Evolutionary conservation across 257 asterid species (phyloP), one percentile per base, ranked within the genome.

Genomic region (Agastache rugosa): DNA sequence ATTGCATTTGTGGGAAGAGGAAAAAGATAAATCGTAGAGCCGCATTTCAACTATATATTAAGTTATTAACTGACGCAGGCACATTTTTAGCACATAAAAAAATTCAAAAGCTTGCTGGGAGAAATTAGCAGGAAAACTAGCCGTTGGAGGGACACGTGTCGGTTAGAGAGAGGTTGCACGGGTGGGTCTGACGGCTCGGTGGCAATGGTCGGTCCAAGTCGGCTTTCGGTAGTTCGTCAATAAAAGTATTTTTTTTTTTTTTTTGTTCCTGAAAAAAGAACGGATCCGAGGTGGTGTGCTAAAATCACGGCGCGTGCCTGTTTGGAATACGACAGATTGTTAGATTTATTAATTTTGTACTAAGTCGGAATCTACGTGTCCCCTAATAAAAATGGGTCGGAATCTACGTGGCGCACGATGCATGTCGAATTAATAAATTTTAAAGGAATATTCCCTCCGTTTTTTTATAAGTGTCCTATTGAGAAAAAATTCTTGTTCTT

Each of bases 121-220:
- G 84, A 80, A 47, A n/a, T n/a, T n/a, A 50, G 11, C 44, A 37
- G 47, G 10, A 77, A 50, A 75, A 85, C 68, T 87, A 85, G 86
- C 89, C 88, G 92, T 87, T 87, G 65, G 5, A 0, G 1, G 71
- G 75, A 69, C 85, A 84, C 86, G 91, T 79, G 91, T 50, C 77
- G 23, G 11, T 0, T 0, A 0, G 0, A 0, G 71, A 79, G 59
- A 4, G 89, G 87, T 27, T 1, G 67, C 65, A 45, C 65, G 86
- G 66, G 75, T 63, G 71, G 68, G 70, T 79, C 64, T 11, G 45
- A 1, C 75, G 87, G 73, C 63, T 80, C 63, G 84, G 86, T 23
- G 25, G 47, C 25, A 29, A 16, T 79, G 82, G 83, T 77, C 85
- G 85, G 92, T 85, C 75, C 56, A 78, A 63, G 83, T 48, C 75